phyloP scores from a whole-genome alignment of 768 basidiomycete species.

The Russula lepida region DNA sequence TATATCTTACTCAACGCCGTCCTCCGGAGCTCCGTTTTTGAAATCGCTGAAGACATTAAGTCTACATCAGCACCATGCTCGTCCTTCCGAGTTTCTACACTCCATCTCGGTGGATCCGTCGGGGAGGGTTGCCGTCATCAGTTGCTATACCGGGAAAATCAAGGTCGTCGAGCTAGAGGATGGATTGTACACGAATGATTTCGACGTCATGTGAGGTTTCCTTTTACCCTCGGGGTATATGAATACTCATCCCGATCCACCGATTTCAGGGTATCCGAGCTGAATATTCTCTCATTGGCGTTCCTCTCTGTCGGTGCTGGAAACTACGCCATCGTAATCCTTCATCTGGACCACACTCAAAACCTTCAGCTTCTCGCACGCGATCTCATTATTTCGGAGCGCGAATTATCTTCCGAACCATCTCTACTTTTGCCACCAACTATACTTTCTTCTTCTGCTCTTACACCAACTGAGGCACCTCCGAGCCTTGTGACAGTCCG shows the following conservation, averaged over 20 bases:
- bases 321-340: conserved; percentile 50
- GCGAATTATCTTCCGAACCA: conserved; percentile 42
- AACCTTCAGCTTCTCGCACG: conserved; percentile 57
- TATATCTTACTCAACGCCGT: conserved; percentile 40
- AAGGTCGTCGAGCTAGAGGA: conserved; percentile 51
- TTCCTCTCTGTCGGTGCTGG: conserved; percentile 45
- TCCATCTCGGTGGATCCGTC: conserved; percentile 59
- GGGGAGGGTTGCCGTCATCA: conserved; percentile 51
- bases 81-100: conserved; percentile 63
- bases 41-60: conserved; percentile 38
- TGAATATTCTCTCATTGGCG: conserved; percentile 58
- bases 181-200: conserved; percentile 47
- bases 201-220: conserved; percentile 54
- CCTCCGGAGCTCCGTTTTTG: conserved; percentile 29
- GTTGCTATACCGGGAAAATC: conserved; percentile 63
- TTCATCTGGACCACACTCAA: conserved; percentile 55
- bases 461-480: conserved; percentile 27
- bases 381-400: conserved; percentile 41
- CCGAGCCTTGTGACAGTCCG: conserved; percentile 29
- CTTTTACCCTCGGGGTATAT: background rate
- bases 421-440: conserved; percentile 47
- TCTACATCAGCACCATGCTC: conserved; percentile 48
- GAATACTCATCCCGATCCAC: background rate
- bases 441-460: conserved; percentile 39
- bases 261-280: conserved; percentile 47